Conservation (phyloP, 768 basidiomycete species). For the Mycena maculata region DNA sequence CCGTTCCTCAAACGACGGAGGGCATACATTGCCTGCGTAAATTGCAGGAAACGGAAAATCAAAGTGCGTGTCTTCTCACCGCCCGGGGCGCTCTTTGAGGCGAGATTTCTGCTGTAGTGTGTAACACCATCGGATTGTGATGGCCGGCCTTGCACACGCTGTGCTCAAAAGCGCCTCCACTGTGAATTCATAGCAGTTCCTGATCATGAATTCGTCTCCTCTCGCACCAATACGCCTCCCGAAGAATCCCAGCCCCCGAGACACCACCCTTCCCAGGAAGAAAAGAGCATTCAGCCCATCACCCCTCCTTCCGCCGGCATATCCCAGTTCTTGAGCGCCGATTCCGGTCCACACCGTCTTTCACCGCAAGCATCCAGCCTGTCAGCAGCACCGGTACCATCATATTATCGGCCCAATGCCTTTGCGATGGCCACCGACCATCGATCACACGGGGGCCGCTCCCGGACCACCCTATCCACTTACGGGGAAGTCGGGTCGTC, state of each 20-base stretch:
- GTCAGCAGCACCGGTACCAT: not conserved
- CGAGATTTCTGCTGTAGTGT: not conserved
- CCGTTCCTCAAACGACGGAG: slow-evolving; percentile 16
- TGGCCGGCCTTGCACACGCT: slow-evolving; percentile 19
- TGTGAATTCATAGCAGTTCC: slow-evolving; percentile 17
- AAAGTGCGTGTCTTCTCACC: not conserved
- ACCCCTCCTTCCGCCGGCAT: slow-evolving; percentile 18
- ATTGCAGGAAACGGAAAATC: slow-evolving; percentile 25
- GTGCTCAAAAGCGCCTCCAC: slow-evolving; percentile 10
- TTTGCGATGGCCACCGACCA: too few relatives aligned
- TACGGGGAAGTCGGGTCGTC: too few relatives aligned
- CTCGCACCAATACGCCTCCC: not conserved
- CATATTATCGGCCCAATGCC: too few relatives aligned
- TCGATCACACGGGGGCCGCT: too few relatives aligned
- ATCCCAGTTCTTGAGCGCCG: not conserved
- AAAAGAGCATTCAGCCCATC: not conserved
- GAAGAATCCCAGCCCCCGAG: not conserved
- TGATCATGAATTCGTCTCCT: not conserved
- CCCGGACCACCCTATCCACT: too few relatives aligned
- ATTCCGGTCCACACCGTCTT: too few relatives aligned
- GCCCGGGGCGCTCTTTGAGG: not conserved
- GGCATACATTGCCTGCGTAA: slow-evolving; percentile 19
- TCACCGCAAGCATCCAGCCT: not conserved
- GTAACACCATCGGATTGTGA: slow-evolving; percentile 16
- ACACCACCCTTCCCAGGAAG: not conserved